phyloP scores from a whole-genome alignment of 495 filamentous ascomycete genomes.

The Neurospora pannonica region DNA sequence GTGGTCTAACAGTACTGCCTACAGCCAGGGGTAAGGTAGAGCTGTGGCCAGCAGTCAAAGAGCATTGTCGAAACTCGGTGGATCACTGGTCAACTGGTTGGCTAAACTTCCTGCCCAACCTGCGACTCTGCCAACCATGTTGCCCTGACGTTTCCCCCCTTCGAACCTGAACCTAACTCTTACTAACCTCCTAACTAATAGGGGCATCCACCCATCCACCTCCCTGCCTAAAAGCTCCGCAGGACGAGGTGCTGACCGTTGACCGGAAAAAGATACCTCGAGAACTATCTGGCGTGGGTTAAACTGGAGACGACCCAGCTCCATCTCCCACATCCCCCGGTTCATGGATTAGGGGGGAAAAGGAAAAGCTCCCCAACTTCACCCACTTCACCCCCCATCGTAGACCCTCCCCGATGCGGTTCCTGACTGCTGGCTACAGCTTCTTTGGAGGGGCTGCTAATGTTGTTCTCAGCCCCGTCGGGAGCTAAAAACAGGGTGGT shows the following conservation, averaged over 20 bases:
- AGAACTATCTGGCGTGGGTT: background rate
- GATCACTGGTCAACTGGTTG: background rate
- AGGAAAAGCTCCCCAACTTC: background rate
- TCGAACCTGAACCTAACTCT: background rate
- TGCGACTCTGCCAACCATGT: background rate
- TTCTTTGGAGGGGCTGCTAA: background rate
- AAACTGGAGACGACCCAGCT: background rate
- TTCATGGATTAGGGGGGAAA: background rate
- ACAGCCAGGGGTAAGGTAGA: background rate
- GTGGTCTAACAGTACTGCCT: background rate
- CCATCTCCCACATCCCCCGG: background rate
- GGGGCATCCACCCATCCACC: background rate
- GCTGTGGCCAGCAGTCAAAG: background rate
- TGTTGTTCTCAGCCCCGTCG: background rate
- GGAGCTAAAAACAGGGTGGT: background rate
- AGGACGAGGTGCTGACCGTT: background rate
- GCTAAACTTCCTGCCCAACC: background rate
- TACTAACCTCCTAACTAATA: background rate
- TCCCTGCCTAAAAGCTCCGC: background rate
- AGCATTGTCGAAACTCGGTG: background rate
- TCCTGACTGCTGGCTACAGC: background rate
- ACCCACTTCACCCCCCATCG: background rate
- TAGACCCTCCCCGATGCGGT: background rate
- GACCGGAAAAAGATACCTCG: background rate
- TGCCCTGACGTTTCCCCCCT: background rate